Evolutionary conservation across 23 red algal species (phyloP).

Genomic region (Gracilaria domingensis): DNA sequence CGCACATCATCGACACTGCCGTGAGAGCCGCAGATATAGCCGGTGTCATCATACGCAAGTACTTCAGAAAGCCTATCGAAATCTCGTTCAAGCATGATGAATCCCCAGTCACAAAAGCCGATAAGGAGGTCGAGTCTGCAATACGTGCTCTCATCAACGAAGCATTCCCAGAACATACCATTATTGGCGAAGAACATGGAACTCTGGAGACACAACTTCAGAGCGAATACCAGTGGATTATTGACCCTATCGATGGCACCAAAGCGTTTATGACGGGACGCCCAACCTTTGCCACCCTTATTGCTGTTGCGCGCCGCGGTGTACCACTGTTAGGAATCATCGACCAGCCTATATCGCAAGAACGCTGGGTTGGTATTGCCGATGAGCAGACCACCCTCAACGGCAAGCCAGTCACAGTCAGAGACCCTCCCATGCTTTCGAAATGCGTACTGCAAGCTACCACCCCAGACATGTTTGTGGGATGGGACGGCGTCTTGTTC

Average conservation of each 20-base stretch:
- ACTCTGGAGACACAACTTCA: neutral
- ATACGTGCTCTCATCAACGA: constrained; percentile 83
- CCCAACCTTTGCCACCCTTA: constrained; percentile 94
- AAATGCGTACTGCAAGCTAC: constrained; percentile 79
- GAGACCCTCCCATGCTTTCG: constrained; percentile 7
- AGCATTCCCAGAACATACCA: constrained; percentile 53
- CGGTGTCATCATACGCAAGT: constrained; percentile 44
- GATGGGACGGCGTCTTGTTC: constrained; percentile 66
- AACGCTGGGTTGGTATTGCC: constrained; percentile 87
- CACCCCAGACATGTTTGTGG: constrained; percentile 91
- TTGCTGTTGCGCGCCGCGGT: constrained; percentile 75
- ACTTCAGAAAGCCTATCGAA: constrained; percentile 74
- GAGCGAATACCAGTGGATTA: constrained; percentile 81
- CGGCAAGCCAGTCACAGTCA: constrained; percentile 41
- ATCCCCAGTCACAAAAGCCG: constrained; percentile 91
- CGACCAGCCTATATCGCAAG: constrained; percentile 82
- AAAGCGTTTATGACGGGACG: constrained; percentile 91
- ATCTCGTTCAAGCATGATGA: constrained; percentile 80
- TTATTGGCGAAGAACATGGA: constrained; percentile 92
- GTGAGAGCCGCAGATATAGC: constrained; percentile 72
- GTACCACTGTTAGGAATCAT: constrained; percentile 87
- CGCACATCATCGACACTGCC: constrained; percentile 57
- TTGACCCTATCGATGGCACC: constrained; percentile 98
- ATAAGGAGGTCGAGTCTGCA: constrained; percentile 80
- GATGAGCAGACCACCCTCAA: constrained; percentile 71